Conservation (phyloP, 2,329 filamentous ascomycete species). For the Dendrostoma leiphaemia region DNA sequence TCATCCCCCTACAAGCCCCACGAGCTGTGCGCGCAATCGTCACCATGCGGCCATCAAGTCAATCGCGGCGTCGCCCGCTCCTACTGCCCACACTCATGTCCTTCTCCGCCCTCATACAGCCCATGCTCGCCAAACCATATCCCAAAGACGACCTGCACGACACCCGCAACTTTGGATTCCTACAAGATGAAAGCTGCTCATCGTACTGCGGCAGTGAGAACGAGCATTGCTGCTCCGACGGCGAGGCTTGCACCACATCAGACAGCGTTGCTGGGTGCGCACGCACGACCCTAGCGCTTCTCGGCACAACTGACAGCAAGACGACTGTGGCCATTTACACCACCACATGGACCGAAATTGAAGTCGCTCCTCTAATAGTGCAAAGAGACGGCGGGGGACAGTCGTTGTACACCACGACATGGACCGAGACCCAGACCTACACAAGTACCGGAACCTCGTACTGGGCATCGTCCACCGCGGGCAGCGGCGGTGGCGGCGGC, state of each 20-base stretch:
- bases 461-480: constrained; percentile 43
- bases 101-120: constrained; percentile 38
- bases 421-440: constrained; percentile 58
- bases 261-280: constrained; percentile 52
- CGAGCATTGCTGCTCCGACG: constrained; percentile 52
- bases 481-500: constrained; percentile 39
- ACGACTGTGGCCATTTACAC: constrained; percentile 35
- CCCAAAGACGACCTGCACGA: constrained; percentile 49
- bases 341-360: too few relatives aligned
- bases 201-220: constrained; percentile 54
- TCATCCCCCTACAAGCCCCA: neutral
- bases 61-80: constrained; percentile 3
- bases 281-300: constrained; percentile 31
- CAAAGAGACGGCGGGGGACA: constrained; percentile 25
- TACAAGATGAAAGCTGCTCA: constrained; percentile 48
- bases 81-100: constrained; percentile 15
- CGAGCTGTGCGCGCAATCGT: neutral
- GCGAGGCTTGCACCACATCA: constrained; percentile 51
- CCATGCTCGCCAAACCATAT: constrained; percentile 44
- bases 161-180: constrained; percentile 44
- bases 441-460: constrained; percentile 58
- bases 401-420: constrained; percentile 52
- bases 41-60: constrained; percentile 11
- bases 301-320: constrained; percentile 10
- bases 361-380: too few relatives aligned